These are phyloP conservation scores for Zizania latifolia DNA, from an alignment of 176 grass and related monocot species.

Conservation along the genomic window DNA sequence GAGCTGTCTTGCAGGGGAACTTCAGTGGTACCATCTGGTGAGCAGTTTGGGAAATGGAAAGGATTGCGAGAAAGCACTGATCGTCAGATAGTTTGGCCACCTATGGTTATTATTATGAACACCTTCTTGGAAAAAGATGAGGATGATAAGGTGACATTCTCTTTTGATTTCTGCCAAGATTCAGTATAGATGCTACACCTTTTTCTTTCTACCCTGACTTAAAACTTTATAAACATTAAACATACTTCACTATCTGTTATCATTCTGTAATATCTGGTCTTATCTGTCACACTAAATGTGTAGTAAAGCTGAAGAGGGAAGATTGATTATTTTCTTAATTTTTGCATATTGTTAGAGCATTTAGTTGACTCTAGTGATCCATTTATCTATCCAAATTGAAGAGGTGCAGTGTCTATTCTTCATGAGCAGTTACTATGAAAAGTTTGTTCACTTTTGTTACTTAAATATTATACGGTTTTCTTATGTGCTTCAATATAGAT, in stretches of 20 bases:
- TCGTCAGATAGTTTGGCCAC: constrained; percentile 77
- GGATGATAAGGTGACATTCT: constrained; percentile 48
- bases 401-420: not conserved
- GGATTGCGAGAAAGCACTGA: constrained; percentile 55
- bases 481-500: not conserved
- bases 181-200: too few relatives aligned
- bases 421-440: not conserved
- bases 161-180: not conserved
- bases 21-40: constrained; percentile 54
- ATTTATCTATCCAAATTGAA: not conserved
- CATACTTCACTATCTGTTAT: not conserved
- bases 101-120: constrained; percentile 90
- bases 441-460: not conserved
- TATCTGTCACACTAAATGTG: not conserved
- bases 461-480: not conserved
- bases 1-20: constrained; percentile 63
- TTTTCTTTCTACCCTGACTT: not conserved
- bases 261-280: constrained; percentile 11
- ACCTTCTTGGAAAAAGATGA: constrained; percentile 64
- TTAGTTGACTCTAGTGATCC: not conserved
- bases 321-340: constrained; percentile 1
- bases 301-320: not conserved
- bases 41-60: constrained; percentile 85
- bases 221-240: not conserved
- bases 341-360: not conserved